Evolutionary conservation across 1,284 basidiomycete genomes (phyloP), one percentile per base, ranked within the genome.

Genomic region (Moniliella sp.): DNA sequence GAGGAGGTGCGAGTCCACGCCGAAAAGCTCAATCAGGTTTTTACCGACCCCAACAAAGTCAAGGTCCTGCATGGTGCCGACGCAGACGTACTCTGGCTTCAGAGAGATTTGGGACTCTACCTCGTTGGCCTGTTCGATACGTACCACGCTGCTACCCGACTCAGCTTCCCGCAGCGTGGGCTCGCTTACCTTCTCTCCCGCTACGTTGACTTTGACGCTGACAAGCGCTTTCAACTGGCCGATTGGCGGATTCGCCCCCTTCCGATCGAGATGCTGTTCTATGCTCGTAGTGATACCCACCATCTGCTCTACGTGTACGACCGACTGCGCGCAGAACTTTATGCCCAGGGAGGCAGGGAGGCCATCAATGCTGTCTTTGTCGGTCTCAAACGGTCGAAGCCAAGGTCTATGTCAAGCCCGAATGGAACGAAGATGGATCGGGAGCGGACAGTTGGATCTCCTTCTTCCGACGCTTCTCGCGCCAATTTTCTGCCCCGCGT

Each of bases 111-210:
- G 81, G 80, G 33, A n/a, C 57, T 94, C 2, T 94, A 84, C 61
- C 68, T 94, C 29, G 84, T 97, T 39, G 81, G 83, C 41, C 64
- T 97, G 5, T 97, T 94, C 56, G 88, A 97, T 58, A 97, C 91
- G 0, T 94, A 75, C 57, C 84, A 94, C 49, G 88, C 88, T 1
- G 81, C 82, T 0, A 79, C 78, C 50, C 66, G 79, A 0, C 38
- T 59, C 13, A 19, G 41, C 15, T 79, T 84, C 50, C 75, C 78
- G 0, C 69, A 75, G 29, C 78, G 83, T 47, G 76, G 76, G 1
- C 72, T 97, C 7, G 78, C 78, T 0, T 71, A 74, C 28, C 67
- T 97, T 7, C 69, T 97, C n/a, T 71, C 76, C 48, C 75, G 77
- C 64, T 94, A 83, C 53, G 84, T 79, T 53, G 73, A 79, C 50